Base-by-base conservation (phyloP, 2,329 filamentous ascomycete species). In the Fusarium buxicola region DNA sequence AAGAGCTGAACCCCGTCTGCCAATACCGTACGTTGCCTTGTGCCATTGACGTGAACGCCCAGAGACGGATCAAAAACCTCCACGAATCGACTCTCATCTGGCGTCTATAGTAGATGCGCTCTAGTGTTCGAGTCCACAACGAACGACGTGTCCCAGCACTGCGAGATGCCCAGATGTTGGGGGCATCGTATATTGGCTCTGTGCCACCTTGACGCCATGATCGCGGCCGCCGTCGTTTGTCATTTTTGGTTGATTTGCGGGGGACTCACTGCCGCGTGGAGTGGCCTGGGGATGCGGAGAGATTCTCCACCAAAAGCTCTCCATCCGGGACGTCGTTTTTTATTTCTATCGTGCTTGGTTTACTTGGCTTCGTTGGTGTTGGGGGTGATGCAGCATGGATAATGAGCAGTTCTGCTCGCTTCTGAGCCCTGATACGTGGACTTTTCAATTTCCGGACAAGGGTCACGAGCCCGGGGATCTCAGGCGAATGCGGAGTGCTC, bases 221-320 rank as follows among this genome's bases (percentile, higher is more conserved):
- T 32, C n/a, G 30, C 27, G 41, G 16, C 21, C 55, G 57, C 40
- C 49, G 30, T 48, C 50, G 48, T 31, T 21, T 59, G 45, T 51
- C 50, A 60, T 59, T 43, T 43, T 34, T 44, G 31, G 28, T 39
- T 43, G 58, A 43, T 31, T 55, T 69, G 68, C 51, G 68, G 68
- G 53, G 68, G 57, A 53, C 27, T 43, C 58, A 63, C 32, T 69
- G 50, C 60, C 55, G 54, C 50, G 55, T 54, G 51, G 56, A 62
- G 51, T 54, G 59, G 63, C 61, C 59, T 65, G 63, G 60, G 65
- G 65, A 58, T 66, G 58, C 63, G 60, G 64, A 51, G 60, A 66
- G 55, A 46, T 55, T 55, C 57, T 59, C 67, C 67, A 69, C 65
- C 43, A 41, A 56, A 51, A 54, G 53, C 44, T 60, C 40, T 56